Percentiles rank a stretch among this genome's conserved stretches.
Evolutionary conservation across 345 rosid genomes (phyloP).

Genomic region (Corymbia maculata): DNA sequence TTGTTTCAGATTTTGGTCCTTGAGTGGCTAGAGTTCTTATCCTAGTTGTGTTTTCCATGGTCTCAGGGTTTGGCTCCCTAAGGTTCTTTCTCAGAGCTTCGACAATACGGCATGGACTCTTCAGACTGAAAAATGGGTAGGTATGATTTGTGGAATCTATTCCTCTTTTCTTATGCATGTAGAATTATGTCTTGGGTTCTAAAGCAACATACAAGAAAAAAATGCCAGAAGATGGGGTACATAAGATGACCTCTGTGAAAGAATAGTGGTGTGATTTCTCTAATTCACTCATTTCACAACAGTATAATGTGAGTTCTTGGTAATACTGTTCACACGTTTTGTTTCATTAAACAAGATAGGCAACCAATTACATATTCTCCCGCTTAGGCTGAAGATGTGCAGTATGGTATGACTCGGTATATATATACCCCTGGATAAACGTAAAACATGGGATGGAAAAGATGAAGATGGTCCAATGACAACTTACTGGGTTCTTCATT

Average conservation of each 20-base stretch:
- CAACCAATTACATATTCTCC: not conserved
- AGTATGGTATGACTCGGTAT: not conserved
- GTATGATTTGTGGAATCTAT: not conserved
- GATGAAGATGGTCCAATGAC: not conserved
- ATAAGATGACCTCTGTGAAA: not conserved
- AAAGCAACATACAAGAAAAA: not conserved
- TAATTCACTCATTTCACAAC: not conserved
- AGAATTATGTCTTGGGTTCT: not conserved
- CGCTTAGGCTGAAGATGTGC: not conserved
- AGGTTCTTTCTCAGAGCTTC: not conserved
- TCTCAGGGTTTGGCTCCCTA: not conserved
- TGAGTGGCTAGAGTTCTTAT: too few species aligned
- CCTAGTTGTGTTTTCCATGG: not conserved
- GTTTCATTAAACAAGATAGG: not conserved
- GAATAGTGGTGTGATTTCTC: not conserved
- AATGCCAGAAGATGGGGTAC: not conserved
- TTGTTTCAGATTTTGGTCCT: too few species aligned
- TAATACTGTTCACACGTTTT: not conserved
- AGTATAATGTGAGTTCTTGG: not conserved
- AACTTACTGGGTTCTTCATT: fast-evolving
- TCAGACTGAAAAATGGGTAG: not conserved
- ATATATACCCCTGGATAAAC: not conserved
- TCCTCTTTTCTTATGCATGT: too few species aligned
- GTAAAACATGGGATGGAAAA: not conserved
- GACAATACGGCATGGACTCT: not conserved